These are phyloP conservation scores for Leptographium lundbergii DNA, from an alignment of 2,329 filamentous ascomycete species.

Conservation along the genomic window DNA sequence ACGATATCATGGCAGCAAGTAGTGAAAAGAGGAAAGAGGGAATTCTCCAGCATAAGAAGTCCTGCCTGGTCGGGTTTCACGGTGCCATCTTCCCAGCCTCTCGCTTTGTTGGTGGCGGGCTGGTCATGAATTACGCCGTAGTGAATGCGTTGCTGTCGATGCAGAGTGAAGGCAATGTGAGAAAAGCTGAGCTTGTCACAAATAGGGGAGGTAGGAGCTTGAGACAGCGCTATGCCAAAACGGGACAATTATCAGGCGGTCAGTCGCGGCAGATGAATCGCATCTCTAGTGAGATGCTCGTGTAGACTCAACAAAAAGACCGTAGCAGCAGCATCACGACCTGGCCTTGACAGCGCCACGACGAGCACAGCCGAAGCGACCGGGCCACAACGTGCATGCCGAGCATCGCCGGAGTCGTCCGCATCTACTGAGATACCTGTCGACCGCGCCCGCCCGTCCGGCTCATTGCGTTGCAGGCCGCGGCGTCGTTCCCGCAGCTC, in stretches of 20 bases:
- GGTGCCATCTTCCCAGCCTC: no score
- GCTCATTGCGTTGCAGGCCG: not conserved
- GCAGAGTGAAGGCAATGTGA: no score
- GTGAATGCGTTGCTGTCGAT: no score
- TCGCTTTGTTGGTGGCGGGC: no score
- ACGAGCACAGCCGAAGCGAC: not conserved
- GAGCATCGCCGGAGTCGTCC: not conserved
- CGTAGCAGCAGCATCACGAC: not conserved
- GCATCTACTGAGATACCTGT: not conserved
- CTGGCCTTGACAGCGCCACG: not conserved
- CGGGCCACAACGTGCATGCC: not conserved
- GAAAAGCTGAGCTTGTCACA: not conserved
- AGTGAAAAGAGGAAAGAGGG: not conserved
- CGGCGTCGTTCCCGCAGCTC: not conserved
- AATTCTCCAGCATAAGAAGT: not conserved
- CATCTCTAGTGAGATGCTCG: not conserved
- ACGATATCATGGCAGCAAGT: not conserved
- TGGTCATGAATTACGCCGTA: no score
- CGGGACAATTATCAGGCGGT: not conserved
- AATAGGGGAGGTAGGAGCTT: not conserved
- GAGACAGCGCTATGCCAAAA: not conserved
- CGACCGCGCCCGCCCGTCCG: not conserved
- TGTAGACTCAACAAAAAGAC: not conserved
- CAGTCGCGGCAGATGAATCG: constrained; percentile 6
- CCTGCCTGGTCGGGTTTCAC: no score